Percentiles rank a stretch among this genome's conserved stretches.
Conservation (phyloP, 1,139 yeast species). For the Blastobotrys malaysiensis region DNA sequence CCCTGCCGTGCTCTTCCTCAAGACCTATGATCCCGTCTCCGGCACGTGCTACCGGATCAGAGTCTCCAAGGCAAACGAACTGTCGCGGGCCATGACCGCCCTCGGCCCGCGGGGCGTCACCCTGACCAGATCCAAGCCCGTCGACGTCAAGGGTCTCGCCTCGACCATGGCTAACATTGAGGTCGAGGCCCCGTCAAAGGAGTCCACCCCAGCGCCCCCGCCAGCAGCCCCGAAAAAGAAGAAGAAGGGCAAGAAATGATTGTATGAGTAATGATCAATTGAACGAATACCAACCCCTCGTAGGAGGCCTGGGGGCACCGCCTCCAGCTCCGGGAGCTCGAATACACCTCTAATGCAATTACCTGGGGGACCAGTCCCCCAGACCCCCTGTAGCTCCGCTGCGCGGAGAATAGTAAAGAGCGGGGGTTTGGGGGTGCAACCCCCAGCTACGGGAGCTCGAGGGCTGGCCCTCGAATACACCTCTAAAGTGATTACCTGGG, state of each 20-base stretch:
- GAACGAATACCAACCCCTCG: too few species aligned
- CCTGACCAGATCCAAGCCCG: slow-evolving; percentile 17
- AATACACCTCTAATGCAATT: too few species aligned
- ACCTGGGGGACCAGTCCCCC: too few species aligned
- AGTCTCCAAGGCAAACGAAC: slow-evolving; percentile 66
- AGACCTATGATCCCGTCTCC: slow-evolving; percentile 63
- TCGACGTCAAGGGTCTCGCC: slow-evolving; percentile 28
- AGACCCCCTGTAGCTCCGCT: too few species aligned
- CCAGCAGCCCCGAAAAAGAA: slow-evolving; percentile 15
- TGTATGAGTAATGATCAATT: too few species aligned
- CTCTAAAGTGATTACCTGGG: too few species aligned
- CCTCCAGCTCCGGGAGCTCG: too few species aligned
- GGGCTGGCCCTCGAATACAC: too few species aligned
- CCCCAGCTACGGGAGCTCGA: too few species aligned
- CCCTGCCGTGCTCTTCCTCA: slow-evolving; percentile 49
- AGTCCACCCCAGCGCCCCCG: slow-evolving; percentile 12
- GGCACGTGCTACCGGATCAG: slow-evolving; percentile 62
- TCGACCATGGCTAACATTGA: slow-evolving; percentile 30
- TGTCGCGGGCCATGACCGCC: slow-evolving; percentile 73
- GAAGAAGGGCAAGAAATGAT: slow-evolving; percentile 23
- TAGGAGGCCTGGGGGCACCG: too few species aligned
- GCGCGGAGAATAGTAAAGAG: too few species aligned
- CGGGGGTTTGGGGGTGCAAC: too few species aligned
- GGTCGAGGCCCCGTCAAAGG: slow-evolving; percentile 15
- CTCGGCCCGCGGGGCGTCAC: slow-evolving; percentile 79